A percentile compares a stretch with the other conserved stretches of the same genome.
Evolutionary conservation across 495 filamentous ascomycete species (phyloP).

Genomic region (Penicillium cinerascens): DNA sequence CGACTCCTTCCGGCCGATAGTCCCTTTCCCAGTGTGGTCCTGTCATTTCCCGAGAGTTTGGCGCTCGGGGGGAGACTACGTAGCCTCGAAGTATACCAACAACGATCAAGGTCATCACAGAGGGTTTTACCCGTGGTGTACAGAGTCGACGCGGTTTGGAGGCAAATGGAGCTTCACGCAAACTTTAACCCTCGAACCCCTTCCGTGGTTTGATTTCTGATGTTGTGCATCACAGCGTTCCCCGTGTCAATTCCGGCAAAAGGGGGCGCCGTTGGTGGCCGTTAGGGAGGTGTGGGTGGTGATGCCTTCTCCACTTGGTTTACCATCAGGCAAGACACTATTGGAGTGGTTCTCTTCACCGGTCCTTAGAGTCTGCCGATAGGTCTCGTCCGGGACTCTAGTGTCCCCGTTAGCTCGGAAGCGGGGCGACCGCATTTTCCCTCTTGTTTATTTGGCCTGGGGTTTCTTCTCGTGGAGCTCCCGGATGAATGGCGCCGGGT

Average conservation of each 20-base stretch:
- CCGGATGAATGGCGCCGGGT: background rate
- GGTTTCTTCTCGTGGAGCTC: background rate
- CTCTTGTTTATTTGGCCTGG: background rate
- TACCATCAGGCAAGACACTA: background rate
- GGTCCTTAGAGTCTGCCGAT: background rate
- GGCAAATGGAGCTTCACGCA: background rate
- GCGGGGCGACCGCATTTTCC: background rate
- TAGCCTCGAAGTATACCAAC: constrained; percentile 5
- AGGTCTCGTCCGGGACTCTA: background rate
- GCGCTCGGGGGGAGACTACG: constrained; percentile 13
- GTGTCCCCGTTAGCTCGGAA: background rate
- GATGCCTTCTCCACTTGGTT: constrained; percentile 2
- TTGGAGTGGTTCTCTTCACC: constrained; percentile 11
- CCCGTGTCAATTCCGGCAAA: constrained; percentile 17
- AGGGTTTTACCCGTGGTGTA: background rate
- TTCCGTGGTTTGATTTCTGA: background rate
- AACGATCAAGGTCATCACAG: background rate
- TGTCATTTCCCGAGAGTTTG: constrained; percentile 29
- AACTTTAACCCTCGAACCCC: background rate
- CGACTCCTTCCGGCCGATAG: background rate
- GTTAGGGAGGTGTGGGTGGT: constrained; percentile 12
- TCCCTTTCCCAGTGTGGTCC: constrained; percentile 10
- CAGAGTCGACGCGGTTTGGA: background rate
- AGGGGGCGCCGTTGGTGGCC: constrained; percentile 18
- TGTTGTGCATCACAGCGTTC: constrained; percentile 24